Conservation (phyloP, 2,329 filamentous ascomycete genomes). For the Fusarium sp. region DNA sequence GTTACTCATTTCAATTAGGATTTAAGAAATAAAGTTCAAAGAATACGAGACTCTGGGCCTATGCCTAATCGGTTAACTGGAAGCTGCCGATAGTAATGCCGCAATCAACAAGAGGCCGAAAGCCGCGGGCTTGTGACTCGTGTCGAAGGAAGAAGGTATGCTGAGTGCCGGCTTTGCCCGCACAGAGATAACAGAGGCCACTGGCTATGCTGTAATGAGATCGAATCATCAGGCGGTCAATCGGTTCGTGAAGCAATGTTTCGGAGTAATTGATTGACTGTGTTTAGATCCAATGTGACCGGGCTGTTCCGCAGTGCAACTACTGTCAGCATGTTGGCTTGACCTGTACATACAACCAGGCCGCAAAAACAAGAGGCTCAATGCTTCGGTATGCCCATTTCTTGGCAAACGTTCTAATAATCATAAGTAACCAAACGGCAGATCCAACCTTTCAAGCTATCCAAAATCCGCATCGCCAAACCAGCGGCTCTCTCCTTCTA, state of each 20-base stretch:
- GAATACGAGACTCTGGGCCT: too few species aligned
- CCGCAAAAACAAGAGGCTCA: not conserved
- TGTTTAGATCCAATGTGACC: conserved; percentile 3
- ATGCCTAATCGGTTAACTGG: too few species aligned
- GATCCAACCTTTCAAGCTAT: rapidly evolving
- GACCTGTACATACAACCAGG: conserved; percentile 4
- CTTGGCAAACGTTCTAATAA: not conserved
- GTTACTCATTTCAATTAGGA: too few species aligned
- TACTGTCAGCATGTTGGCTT: conserved; percentile 4
- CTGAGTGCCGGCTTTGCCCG: too few species aligned
- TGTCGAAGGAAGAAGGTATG: conserved; percentile 15
- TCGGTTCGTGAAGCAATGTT: not conserved
- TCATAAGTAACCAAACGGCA: not conserved
- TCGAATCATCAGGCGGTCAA: too few species aligned
- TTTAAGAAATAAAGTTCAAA: too few species aligned
- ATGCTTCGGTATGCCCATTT: not conserved
- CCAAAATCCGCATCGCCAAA: rapidly evolving
- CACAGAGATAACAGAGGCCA: too few species aligned
- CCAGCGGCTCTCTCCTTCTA: rapidly evolving
- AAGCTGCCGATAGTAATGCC: not conserved
- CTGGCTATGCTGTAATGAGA: too few species aligned
- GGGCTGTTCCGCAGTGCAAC: conserved; percentile 1
- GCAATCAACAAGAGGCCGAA: not conserved
- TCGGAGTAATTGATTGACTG: not conserved
- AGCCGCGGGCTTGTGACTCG: conserved; percentile 9